Percentiles rank a stretch among this genome's conserved stretches.
Evolutionary conservation across 2,329 filamentous ascomycete genomes (phyloP).

Genomic region (Fusarium stilboides): DNA sequence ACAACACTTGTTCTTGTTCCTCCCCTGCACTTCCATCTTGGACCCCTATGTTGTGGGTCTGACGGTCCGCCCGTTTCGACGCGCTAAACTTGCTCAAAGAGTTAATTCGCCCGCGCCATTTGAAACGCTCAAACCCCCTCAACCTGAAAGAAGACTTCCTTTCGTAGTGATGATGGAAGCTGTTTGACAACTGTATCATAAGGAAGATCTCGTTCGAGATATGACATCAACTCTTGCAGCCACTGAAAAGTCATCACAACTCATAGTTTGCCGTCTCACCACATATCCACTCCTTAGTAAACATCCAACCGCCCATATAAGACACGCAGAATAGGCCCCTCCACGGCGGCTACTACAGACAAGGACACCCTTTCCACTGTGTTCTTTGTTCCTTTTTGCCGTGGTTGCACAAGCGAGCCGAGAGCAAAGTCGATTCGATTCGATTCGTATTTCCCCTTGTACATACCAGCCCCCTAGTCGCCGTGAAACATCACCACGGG

Average conservation of each 20-base stretch:
- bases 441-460: slow-evolving; percentile 30
- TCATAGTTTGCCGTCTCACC: slow-evolving; percentile 28
- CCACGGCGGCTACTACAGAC: slow-evolving; percentile 20
- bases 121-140: slow-evolving; percentile 34
- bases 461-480: slow-evolving; percentile 33
- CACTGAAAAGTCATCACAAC: slow-evolving; percentile 6
- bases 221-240: background rate
- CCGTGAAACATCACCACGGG: slow-evolving; percentile 45
- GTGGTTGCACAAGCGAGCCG: slow-evolving; percentile 10
- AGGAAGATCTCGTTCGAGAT: background rate
- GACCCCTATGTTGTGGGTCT: slow-evolving; percentile 43
- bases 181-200: slow-evolving; percentile 10
- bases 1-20: background rate
- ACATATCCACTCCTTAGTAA: background rate
- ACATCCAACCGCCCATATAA: slow-evolving; percentile 2
- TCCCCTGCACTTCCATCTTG: slow-evolving; percentile 33
- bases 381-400: slow-evolving; percentile 6
- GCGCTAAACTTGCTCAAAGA: slow-evolving; percentile 42
- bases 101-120: slow-evolving; percentile 36
- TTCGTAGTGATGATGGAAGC: background rate
- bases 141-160: background rate
- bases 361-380: background rate
- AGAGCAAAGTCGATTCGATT: slow-evolving; percentile 6
- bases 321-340: slow-evolving; percentile 12
- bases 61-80: slow-evolving; percentile 35